Base-by-base conservation (phyloP, 441 rosid genomes). In the Adansonia gregorii region DNA sequence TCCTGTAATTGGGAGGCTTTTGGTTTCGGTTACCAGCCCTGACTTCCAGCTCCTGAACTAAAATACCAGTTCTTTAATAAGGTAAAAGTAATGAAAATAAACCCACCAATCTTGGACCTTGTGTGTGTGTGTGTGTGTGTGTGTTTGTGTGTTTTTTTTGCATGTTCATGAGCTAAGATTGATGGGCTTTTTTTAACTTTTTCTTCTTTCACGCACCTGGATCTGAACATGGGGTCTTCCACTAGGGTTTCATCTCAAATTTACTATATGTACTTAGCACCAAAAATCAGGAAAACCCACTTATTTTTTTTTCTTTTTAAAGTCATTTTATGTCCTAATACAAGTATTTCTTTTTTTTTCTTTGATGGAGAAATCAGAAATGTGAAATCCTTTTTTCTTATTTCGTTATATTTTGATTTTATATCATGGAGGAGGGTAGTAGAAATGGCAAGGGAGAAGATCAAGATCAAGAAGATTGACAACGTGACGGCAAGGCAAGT, bases 191-290 rank as follows among this genome's bases (percentile, higher is more conserved):
- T 15, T 15, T 17, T 76, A 39, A 19, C 11, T 35, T 43, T 64
- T 73, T 68, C 43, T 66, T 54, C 61, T 11, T 80, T 78, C 69
- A 54, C 75, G 60, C 67, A 60, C 66, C 52, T 75, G 79, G 87
- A 86, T 85, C 88, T 88, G 89, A 73, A 73, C 46, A 6, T 35
- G 63, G 45, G 76, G 72, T 52, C 14, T 19, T 55, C 72, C 35
- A 15, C 81, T 82, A 81, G 87, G 84, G 87, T 82, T 86, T 79
- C 73, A 68, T 65, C 49, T 67, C 1, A 14, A 17, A 69, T 65
- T 69, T 52, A 56, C 2, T n/a, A 4, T 8, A 1, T 19, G 39
- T 1, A 61, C 60, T 77, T 55, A 2, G 48, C 68, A 48, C 3
- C 49, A 72, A 39, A 55, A 41, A 39, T 54, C 78, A n/a, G 27